A percentile compares a stretch with the other conserved stretches of the same genome.
phyloP scores from a whole-genome alignment of 176 grass and related monocot species.

The Triticum urartu region DNA sequence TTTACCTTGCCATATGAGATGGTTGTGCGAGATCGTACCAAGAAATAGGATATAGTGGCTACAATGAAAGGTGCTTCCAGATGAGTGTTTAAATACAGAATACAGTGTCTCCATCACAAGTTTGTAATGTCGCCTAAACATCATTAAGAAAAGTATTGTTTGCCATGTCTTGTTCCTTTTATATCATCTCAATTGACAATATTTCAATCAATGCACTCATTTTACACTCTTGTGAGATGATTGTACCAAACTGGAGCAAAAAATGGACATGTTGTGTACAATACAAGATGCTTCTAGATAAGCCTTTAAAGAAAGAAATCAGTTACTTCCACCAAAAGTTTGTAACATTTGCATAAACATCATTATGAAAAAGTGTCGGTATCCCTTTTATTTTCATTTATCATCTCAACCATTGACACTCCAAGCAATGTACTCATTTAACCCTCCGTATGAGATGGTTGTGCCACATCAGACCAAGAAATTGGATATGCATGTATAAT shows the following conservation, averaged over 20 bases:
- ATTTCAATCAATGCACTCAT: background rate
- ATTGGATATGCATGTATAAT: background rate
- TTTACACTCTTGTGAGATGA: background rate
- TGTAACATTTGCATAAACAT: background rate
- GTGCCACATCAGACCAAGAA: background rate
- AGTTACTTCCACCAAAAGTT: background rate
- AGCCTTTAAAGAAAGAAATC: background rate
- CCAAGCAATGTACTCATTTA: background rate
- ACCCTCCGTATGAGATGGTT: background rate
- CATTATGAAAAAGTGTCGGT: background rate
- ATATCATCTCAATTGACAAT: no score
- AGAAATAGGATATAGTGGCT: no score
- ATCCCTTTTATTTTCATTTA: background rate
- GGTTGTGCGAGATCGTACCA: no score
- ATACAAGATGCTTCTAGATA: background rate
- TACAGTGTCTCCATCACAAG: no score
- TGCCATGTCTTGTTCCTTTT: no score
- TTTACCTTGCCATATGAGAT: no score
- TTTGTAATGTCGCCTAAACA: no score
- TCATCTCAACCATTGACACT: background rate
- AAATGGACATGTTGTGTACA: background rate
- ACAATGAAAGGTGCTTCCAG: no score
- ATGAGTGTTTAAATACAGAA: no score
- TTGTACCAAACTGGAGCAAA: background rate
- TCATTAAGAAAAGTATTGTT: no score